Evolutionary conservation across 306 rosid genomes (phyloP).

Genomic region (Neltuma alba): DNA sequence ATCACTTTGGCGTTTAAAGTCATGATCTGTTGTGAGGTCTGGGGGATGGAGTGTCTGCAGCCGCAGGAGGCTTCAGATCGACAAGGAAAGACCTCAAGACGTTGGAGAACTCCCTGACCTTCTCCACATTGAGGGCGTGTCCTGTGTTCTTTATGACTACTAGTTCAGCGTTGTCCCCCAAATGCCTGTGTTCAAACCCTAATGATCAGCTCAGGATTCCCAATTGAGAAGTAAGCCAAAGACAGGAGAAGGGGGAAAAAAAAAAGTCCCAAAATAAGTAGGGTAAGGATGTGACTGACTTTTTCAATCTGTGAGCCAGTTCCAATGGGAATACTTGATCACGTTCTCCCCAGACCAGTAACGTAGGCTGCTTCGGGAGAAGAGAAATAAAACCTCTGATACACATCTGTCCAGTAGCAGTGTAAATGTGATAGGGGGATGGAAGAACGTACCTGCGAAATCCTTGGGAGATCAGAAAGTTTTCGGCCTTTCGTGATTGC

Average conservation of each 20-base stretch:
- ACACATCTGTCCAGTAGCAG: not conserved
- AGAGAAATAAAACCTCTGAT: not conserved
- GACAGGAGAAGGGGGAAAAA: too few relatives aligned
- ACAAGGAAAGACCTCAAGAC: constrained; percentile 62
- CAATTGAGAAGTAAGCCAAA: not conserved
- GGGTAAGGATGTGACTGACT: constrained; percentile 43
- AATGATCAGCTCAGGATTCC: not conserved
- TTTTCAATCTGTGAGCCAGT: constrained; percentile 67
- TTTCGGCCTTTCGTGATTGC: constrained; percentile 62
- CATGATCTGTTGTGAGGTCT: constrained; percentile 12
- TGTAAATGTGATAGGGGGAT: not conserved
- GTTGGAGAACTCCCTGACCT: constrained; percentile 57
- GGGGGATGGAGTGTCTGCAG: constrained; percentile 19
- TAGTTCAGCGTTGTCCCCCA: constrained; percentile 71
- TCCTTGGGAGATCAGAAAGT: constrained; percentile 65
- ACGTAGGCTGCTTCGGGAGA: constrained; percentile 57
- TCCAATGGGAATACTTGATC: constrained; percentile 76
- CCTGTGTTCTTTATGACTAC: constrained; percentile 72
- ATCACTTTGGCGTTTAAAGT: not conserved
- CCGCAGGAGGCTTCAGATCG: constrained; percentile 33
- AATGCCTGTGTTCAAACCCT: constrained; percentile 51
- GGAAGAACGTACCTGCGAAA: constrained; percentile 59
- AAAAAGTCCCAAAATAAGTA: not conserved
- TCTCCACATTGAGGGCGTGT: constrained; percentile 68
- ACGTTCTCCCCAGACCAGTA: constrained; percentile 86